Evolutionary conservation across 2,329 filamentous ascomycete species (phyloP).

Genomic region (Lasiodiplodia sp.): DNA sequence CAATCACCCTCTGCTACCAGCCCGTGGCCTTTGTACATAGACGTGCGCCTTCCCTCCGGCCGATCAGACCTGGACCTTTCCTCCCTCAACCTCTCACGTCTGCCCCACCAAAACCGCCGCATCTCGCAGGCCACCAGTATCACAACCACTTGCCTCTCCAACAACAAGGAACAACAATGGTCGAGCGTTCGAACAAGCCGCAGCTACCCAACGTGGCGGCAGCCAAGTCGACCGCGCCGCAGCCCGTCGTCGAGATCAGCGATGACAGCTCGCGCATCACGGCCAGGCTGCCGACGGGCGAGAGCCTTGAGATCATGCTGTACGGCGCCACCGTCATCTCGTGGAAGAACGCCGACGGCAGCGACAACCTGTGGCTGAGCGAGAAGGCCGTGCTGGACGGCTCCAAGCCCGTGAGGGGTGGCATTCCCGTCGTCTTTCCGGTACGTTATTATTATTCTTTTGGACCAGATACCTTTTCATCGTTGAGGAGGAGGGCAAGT

Average conservation of each 20-base stretch:
- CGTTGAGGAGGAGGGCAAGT: background rate
- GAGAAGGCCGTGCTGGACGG: conserved; percentile 83
- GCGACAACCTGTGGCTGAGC: conserved; percentile 88
- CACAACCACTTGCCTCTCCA: background rate
- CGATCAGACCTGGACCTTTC: background rate
- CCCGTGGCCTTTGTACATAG: conserved; percentile 8
- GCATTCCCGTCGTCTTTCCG: conserved; percentile 91
- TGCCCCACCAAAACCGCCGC: conserved; percentile 23
- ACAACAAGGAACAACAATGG: conserved; percentile 56
- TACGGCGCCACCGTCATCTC: conserved; percentile 90
- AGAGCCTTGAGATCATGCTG: conserved; percentile 85
- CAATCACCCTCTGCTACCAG: background rate
- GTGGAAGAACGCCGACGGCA: conserved; percentile 78
- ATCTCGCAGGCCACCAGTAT: background rate
- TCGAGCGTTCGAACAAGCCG: conserved; percentile 86
- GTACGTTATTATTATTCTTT: conserved; percentile 59
- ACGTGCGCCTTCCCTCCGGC: background rate
- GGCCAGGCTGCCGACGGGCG: conserved; percentile 84
- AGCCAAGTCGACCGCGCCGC: conserved; percentile 69
- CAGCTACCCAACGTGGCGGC: conserved; percentile 64
- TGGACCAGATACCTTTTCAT: background rate
- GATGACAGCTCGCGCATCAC: conserved; percentile 75
- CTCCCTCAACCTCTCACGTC: conserved; percentile 3
- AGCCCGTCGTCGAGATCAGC: conserved; percentile 78
- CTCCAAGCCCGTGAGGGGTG: conserved; percentile 86